phyloP scores from a whole-genome alignment of 2,329 filamentous ascomycete species.

The Teratosphaeriaceae sp. region DNA sequence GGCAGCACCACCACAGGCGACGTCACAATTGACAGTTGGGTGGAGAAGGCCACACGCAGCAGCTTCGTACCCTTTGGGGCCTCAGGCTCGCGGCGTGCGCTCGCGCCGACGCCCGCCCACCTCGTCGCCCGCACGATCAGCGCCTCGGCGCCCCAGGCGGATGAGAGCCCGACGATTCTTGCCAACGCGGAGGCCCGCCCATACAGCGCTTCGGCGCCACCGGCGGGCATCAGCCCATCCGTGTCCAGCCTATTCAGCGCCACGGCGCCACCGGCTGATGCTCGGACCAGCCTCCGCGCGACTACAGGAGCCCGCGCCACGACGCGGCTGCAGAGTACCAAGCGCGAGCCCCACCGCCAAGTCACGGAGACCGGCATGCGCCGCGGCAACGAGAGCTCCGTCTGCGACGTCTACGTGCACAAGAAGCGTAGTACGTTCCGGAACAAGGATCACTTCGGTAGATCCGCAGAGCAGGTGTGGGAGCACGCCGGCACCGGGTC shows the following conservation, averaged over 20 bases:
- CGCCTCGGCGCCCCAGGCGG: no score
- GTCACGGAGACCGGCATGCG: not conserved
- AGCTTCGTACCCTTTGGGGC: not conserved
- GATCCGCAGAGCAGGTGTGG: not conserved
- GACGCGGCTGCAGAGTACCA: no score
- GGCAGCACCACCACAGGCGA: not conserved
- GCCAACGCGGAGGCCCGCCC: no score
- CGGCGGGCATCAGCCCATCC: not conserved
- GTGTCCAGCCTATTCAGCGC: not conserved
- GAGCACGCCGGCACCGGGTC: not conserved
- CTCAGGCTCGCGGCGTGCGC: not conserved
- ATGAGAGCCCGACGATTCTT: no score
- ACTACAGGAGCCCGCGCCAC: no score
- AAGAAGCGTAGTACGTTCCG: slow-evolving; percentile 11
- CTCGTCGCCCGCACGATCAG: no score
- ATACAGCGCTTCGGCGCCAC: no score
- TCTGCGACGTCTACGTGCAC: slow-evolving; percentile 1
- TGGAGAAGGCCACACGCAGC: not conserved
- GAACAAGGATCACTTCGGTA: slow-evolving; percentile 22
- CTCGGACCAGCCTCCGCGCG: not conserved
- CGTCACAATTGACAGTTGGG: not conserved
- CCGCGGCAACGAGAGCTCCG: not conserved
- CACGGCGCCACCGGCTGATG: not conserved
- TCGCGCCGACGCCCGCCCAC: no score
- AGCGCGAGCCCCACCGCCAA: not conserved